Evolutionary conservation across 1,284 basidiomycete genomes (phyloP).

Genomic region (Mycena citricolor): DNA sequence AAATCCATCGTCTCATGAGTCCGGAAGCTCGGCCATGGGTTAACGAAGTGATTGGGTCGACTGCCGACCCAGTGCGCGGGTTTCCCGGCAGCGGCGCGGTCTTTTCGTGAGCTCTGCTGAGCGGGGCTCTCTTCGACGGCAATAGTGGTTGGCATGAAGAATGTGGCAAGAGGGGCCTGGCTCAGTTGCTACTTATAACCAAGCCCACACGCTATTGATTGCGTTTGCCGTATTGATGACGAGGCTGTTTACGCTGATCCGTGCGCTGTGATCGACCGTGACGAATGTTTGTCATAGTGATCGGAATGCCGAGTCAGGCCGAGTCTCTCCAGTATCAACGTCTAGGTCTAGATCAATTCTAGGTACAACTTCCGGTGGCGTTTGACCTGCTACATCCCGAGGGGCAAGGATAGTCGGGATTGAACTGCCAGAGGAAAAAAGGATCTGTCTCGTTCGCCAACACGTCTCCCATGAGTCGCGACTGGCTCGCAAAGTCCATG

Average conservation of each 20-base stretch:
- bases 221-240: too few relatives aligned
- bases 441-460: conserved; percentile 26
- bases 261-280: too few relatives aligned
- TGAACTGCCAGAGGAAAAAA: conserved; percentile 24
- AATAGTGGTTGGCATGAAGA: too few relatives aligned
- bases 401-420: conserved; percentile 21
- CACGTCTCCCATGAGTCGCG: conserved; percentile 20
- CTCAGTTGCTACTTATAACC: too few relatives aligned
- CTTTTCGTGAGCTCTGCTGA: conserved; percentile 12
- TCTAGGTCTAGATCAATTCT: too few relatives aligned
- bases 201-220: too few relatives aligned
- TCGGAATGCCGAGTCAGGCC: too few relatives aligned
- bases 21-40: conserved; percentile 43
- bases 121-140: conserved; percentile 16
- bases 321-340: too few relatives aligned
- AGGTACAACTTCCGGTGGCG: too few relatives aligned
- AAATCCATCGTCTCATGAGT: conserved; percentile 19
- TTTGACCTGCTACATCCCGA: conserved; percentile 20
- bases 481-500: conserved; percentile 15
- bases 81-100: conserved; percentile 14
- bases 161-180: too few relatives aligned
- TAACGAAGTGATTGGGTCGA: conserved; percentile 32
- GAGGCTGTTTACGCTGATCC: too few relatives aligned
- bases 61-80: conserved; percentile 29
- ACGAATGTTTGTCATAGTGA: too few relatives aligned